A percentile compares a stretch with the other conserved stretches of the same genome.
phyloP scores from a whole-genome alignment of 192 early-diverging fungal genomes.

The Physocladia obscura region DNA sequence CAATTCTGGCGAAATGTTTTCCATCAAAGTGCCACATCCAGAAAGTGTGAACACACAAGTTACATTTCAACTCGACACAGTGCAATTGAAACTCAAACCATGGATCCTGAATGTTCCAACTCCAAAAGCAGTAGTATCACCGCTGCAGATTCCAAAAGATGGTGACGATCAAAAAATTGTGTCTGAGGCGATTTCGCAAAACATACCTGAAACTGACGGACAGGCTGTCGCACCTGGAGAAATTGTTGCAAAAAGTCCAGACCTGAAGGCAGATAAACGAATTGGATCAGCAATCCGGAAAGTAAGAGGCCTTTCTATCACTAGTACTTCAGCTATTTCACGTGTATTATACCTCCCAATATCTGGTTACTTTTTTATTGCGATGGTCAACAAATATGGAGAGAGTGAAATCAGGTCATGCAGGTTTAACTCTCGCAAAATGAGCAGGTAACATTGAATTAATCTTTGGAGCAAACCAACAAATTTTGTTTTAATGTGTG shows the following conservation, averaged over 20 bases:
- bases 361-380: slow-evolving; percentile 55
- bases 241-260: neutral
- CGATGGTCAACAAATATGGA: slow-evolving; percentile 49
- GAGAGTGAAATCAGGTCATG: slow-evolving; percentile 52
- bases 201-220: neutral
- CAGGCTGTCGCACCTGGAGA: neutral
- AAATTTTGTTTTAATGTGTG: slow-evolving; percentile 11
- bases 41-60: slow-evolving; percentile 38
- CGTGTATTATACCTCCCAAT: slow-evolving; percentile 44
- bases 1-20: slow-evolving; percentile 39
- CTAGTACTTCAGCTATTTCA: slow-evolving; percentile 33
- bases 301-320: slow-evolving; percentile 43
- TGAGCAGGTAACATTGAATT: slow-evolving; percentile 48
- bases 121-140: slow-evolving; percentile 7
- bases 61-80: slow-evolving; percentile 39
- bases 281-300: slow-evolving; percentile 42
- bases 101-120: slow-evolving; percentile 49
- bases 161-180: slow-evolving; percentile 20
- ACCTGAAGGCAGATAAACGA: slow-evolving; percentile 24
- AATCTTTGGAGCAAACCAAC: too few relatives aligned
- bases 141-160: slow-evolving; percentile 8
- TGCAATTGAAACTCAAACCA: slow-evolving; percentile 17
- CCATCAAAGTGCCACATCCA: slow-evolving; percentile 35
- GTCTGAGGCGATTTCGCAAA: slow-evolving; percentile 8
- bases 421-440: slow-evolving; percentile 42